A percentile compares a stretch with the other conserved stretches of the same genome.
Conservation (phyloP, 2,329 filamentous ascomycete species). For the Verticillium nubilum region DNA sequence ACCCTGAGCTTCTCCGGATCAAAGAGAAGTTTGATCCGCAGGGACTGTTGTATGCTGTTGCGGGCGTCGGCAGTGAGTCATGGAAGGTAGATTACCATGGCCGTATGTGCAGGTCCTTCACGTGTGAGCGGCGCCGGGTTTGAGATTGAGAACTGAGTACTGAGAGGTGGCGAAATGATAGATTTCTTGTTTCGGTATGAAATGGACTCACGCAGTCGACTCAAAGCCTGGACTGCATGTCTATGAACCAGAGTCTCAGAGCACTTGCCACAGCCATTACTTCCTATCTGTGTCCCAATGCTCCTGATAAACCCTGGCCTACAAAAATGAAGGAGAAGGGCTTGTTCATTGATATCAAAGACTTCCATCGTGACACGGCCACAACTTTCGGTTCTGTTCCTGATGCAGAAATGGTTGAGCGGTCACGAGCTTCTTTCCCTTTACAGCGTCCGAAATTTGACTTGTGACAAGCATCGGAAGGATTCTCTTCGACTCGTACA, state of each 20-base stretch:
- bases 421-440: no score
- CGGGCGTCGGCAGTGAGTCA: constrained; percentile 21
- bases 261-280: constrained; percentile 1
- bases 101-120: constrained; percentile 6
- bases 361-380: not conserved
- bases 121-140: constrained; percentile 3
- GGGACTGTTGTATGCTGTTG: constrained; percentile 21
- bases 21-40: constrained; percentile 25
- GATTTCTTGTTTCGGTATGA: no score
- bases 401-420: no score
- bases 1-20: constrained; percentile 17
- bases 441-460: not conserved
- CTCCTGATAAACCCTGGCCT: not conserved
- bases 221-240: not conserved
- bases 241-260: not conserved
- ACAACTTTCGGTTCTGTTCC: not conserved
- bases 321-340: not conserved
- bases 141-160: no score
- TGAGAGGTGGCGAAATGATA: no score
- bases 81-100: constrained; percentile 15
- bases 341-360: not conserved
- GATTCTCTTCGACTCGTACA: not conserved
- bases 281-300: constrained; percentile 1
- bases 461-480: not conserved
- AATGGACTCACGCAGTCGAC: no score